Base-by-base conservation (phyloP, 192 early-diverging fungal species). In the Pecoramyces ruminantium region DNA sequence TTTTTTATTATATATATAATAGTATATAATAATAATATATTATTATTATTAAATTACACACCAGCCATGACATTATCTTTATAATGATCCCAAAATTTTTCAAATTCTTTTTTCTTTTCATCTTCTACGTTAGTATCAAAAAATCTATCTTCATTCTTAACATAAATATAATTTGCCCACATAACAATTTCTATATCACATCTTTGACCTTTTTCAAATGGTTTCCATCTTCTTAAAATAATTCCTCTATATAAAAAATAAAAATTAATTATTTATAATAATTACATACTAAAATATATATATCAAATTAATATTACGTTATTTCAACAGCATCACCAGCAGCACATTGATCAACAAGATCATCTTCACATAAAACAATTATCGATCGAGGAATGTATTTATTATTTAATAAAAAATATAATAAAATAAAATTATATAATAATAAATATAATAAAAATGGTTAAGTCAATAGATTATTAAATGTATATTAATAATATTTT, bases 111-210 rank as follows among this genome's bases (percentile, higher is more conserved):
- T 29, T 84, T 83, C 29, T 87, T 79, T 38, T 93, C 92, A 38
- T 92, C 90, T 18, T 86, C 87, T 3, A 88, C 58, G 2, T 85
- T 80, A 14, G 85, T 80, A 29, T 86, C 86, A 28, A 67, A 67
- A 21, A 87, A 79, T 11, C 86, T 82, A 78, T 89, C 86, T 30
- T 90, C 90, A 79, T 90, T 90, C 78, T 92, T 88, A n/a, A 92
- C 85, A 67, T 82, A 82, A 28, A 94, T 82, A 81, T 90, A 88
- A 80, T 91, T 92, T 12, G 93, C 93, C 11, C 86, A 83, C 11
- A 94, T 77, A 1, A 87, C 87, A 13, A 93, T 81, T 40, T 92
- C 88, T 27, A 90, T 88, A 78, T 94, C 92, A 29, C 86, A 88
- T 3, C 93, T 87, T 27, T 92, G 87, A 27, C 88, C 86, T 0